These are phyloP conservation scores for Picea engelmannii DNA, from an alignment of 83 land plant species.

Conservation along the genomic window DNA sequence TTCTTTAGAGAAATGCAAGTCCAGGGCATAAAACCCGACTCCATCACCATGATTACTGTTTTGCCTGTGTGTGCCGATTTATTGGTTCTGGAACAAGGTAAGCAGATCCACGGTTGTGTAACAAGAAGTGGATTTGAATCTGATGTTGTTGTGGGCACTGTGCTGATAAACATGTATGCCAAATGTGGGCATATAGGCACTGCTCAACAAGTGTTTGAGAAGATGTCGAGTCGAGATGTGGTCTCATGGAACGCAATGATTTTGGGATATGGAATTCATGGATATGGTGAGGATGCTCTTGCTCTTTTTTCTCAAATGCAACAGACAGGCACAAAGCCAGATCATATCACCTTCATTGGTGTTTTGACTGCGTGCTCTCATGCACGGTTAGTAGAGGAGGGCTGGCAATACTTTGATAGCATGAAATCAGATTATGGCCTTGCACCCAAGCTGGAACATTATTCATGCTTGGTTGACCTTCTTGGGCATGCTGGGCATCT, in stretches of 20 bases:
- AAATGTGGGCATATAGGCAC: slow-evolving; percentile 16
- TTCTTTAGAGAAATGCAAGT: too few species aligned
- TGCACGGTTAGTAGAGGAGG: not conserved
- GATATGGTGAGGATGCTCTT: too few species aligned
- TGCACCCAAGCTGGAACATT: not conserved
- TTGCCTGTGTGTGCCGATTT: too few species aligned
- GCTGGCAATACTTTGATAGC: not conserved
- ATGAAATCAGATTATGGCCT: not conserved
- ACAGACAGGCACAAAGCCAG: too few species aligned
- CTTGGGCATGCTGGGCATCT: not conserved
- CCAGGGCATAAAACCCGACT: too few species aligned
- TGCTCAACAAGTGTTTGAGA: not conserved
- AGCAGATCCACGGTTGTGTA: too few species aligned
- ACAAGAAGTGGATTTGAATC: slow-evolving; percentile 1
- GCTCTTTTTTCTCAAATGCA: too few species aligned
- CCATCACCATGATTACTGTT: too few species aligned
- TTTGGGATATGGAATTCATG: too few species aligned
- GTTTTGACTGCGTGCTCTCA: not conserved
- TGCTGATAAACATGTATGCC: too few species aligned
- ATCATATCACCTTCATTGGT: not conserved
- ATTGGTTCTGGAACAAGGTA: too few species aligned
- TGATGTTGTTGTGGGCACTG: not conserved
- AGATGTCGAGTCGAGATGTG: not conserved
- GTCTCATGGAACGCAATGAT: too few species aligned
- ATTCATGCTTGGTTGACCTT: not conserved